phyloP scores from a whole-genome alignment of 345 rosid species.

The Syzygium aromaticum region DNA sequence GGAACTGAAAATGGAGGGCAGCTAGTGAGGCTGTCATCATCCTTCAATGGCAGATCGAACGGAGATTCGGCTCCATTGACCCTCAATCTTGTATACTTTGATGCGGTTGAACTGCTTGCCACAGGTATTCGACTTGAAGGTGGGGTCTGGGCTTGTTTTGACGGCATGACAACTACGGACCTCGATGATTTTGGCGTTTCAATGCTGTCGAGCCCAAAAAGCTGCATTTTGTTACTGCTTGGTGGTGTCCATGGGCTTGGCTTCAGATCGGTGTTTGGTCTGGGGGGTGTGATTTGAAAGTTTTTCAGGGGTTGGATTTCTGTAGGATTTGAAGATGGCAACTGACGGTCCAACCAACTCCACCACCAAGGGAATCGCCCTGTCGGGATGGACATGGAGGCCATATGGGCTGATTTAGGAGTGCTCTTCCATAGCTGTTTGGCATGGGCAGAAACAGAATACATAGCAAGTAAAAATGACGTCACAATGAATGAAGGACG shows the following conservation, averaged over 20 bases:
- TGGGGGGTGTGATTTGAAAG: conserved; percentile 47
- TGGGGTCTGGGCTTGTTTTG: conserved; percentile 45
- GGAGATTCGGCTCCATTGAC: conserved; percentile 48
- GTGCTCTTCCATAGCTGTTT: conserved; percentile 56
- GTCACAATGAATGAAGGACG: background rate
- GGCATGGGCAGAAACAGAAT: background rate
- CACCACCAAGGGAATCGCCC: conserved; percentile 93
- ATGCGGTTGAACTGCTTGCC: conserved; percentile 17
- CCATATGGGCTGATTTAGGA: conserved; percentile 41
- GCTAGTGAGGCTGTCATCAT: conserved; percentile 86
- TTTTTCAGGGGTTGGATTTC: conserved; percentile 34
- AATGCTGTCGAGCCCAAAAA: conserved; percentile 33
- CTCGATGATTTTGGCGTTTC: conserved; percentile 67
- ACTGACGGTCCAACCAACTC: conserved; percentile 80
- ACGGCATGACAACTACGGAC: conserved; percentile 33
- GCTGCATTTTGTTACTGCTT: conserved; percentile 26
- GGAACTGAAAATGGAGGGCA: conserved; percentile 91
- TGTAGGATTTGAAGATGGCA: conserved; percentile 30
- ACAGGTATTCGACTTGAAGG: conserved; percentile 17
- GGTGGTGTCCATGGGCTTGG: conserved; percentile 48
- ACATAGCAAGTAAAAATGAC: background rate
- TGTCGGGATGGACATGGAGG: conserved; percentile 33
- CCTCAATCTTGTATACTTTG: conserved; percentile 52
- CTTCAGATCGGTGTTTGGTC: conserved; percentile 38
- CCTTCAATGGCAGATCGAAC: conserved; percentile 47